phyloP scores from a whole-genome alignment of 2,329 filamentous ascomycete genomes.

The Periconia sp. region DNA sequence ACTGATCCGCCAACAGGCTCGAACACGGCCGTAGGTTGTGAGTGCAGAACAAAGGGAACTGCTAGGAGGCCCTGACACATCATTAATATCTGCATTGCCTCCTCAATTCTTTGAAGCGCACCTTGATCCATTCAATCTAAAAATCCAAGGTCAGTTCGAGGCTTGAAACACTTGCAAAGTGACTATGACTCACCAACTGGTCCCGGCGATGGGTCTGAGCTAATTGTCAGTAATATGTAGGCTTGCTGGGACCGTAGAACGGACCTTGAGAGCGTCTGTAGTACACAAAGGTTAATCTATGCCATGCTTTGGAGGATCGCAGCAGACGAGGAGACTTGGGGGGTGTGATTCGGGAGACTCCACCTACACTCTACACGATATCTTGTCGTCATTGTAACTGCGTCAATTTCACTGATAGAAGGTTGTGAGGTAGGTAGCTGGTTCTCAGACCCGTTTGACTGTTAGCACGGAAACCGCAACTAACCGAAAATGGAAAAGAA shows the following conservation, averaged over 20 bases:
- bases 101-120: constrained; percentile 28
- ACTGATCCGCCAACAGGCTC: constrained; percentile 71
- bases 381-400: constrained; percentile 47
- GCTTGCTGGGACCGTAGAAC: constrained; percentile 22
- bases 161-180: background rate
- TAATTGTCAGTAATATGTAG: constrained; percentile 23
- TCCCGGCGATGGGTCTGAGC: constrained; percentile 86
- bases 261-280: constrained; percentile 69
- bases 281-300: constrained; percentile 22
- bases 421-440: too few species aligned
- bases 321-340: too few species aligned
- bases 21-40: constrained; percentile 88
- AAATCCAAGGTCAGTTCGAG: background rate
- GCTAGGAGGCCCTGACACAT: constrained; percentile 67
- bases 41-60: constrained; percentile 95
- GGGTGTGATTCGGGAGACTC: too few species aligned
- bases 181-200: constrained; percentile 74
- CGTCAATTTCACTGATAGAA: too few species aligned
- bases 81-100: background rate
- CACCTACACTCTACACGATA: constrained; percentile 50
- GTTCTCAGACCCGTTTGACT: too few species aligned
- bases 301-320: too few species aligned
- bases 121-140: constrained; percentile 90
- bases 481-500: too few species aligned
- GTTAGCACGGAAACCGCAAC: constrained; percentile 31